Evolutionary conservation across 257 asterid species (phyloP).

Genomic region (Scutellaria baicalensis): DNA sequence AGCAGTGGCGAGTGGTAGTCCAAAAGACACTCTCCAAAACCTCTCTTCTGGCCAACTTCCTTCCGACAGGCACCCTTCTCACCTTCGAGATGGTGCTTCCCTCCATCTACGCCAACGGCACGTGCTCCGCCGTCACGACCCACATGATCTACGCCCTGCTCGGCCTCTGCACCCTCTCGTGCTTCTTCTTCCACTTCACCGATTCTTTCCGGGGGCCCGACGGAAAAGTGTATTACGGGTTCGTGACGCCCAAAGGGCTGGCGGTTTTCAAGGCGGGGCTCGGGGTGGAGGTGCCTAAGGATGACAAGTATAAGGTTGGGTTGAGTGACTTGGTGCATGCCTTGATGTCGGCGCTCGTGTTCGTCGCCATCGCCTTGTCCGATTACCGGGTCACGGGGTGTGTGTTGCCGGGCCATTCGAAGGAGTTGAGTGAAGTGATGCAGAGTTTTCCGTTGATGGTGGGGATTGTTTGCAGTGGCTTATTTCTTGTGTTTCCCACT

Average conservation of each 20-base stretch:
- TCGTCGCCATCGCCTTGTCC: slow-evolving; percentile 67
- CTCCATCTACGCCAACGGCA: slow-evolving; percentile 54
- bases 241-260: slow-evolving; percentile 62
- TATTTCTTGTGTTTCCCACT: slow-evolving; percentile 86
- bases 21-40: slow-evolving; percentile 83
- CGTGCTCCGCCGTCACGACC: slow-evolving; percentile 54
- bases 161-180: slow-evolving; percentile 58
- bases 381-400: slow-evolving; percentile 86
- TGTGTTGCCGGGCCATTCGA: slow-evolving; percentile 61
- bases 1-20: slow-evolving; percentile 65
- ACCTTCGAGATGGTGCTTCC: slow-evolving; percentile 95
- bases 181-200: slow-evolving; percentile 95
- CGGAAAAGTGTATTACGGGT: slow-evolving; percentile 76
- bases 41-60: slow-evolving; percentile 73
- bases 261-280: slow-evolving; percentile 72
- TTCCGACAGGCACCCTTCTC: slow-evolving; percentile 88
- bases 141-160: slow-evolving; percentile 62
- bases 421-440: slow-evolving; percentile 78
- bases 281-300: slow-evolving; percentile 62
- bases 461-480: slow-evolving; percentile 73
- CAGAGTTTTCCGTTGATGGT: slow-evolving; percentile 89
- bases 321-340: slow-evolving; percentile 83
- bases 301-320: slow-evolving; percentile 51
- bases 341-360: slow-evolving; percentile 71
- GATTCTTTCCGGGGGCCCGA: slow-evolving; percentile 79